Evolutionary conservation across 2,329 filamentous ascomycete species (phyloP).

Genomic region (Keithomyces neogunnii): DNA sequence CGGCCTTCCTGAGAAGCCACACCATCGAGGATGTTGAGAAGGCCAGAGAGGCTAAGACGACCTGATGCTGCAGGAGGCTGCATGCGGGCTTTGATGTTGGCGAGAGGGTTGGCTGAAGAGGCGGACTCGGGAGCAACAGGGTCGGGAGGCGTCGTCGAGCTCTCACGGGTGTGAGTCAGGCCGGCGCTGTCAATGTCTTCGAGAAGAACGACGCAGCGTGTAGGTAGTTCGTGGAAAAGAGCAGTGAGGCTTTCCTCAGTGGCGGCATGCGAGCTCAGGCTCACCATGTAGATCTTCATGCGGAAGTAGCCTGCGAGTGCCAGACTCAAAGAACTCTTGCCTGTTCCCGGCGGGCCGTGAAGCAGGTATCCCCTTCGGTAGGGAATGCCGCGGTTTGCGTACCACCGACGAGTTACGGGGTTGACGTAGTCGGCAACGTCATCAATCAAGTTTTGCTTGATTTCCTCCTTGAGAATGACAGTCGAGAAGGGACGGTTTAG

Average conservation of each 20-base stretch:
- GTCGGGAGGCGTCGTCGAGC: slow-evolving; percentile 6
- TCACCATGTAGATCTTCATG: slow-evolving; percentile 65
- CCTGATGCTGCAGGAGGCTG: slow-evolving; percentile 9
- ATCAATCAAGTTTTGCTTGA: slow-evolving; percentile 50
- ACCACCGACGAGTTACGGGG: slow-evolving; percentile 63
- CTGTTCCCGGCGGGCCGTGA: slow-evolving; percentile 71
- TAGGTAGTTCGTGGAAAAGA: slow-evolving; percentile 60
- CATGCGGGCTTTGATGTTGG: neutral
- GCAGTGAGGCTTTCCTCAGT: slow-evolving; percentile 56
- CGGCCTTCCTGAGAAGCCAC: slow-evolving; percentile 55
- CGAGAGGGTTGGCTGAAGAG: slow-evolving; percentile 4
- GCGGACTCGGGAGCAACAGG: slow-evolving; percentile 3
- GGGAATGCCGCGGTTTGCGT: slow-evolving; percentile 73
- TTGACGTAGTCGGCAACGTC: slow-evolving; percentile 57
- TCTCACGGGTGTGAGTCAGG: slow-evolving; percentile 51
- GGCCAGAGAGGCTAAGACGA: slow-evolving; percentile 61
- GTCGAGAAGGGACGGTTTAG: slow-evolving; percentile 54
- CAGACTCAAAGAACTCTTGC: slow-evolving; percentile 65
- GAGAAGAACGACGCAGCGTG: slow-evolving; percentile 62
- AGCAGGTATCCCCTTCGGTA: slow-evolving; percentile 80
- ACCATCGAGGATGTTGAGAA: slow-evolving; percentile 76
- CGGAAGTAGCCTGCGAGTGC: slow-evolving; percentile 63
- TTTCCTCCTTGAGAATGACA: slow-evolving; percentile 53
- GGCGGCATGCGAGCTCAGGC: slow-evolving; percentile 51
- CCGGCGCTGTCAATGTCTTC: slow-evolving; percentile 72